Evolutionary conservation across 1,284 basidiomycete genomes (phyloP).

Genomic region (Mrakiaceae sp.): DNA sequence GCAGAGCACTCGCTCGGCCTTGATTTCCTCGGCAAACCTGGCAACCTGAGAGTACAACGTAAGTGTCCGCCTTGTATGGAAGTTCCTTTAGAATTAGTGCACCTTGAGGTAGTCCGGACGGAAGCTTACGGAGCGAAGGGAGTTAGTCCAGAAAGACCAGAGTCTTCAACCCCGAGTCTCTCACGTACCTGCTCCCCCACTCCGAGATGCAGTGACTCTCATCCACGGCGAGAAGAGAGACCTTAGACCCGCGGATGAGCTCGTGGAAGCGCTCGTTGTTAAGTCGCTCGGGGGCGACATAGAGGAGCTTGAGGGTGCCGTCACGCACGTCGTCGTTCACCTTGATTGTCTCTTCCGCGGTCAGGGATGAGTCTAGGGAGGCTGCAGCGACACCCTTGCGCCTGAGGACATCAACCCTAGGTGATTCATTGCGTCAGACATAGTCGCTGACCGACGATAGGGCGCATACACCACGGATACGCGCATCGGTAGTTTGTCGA

Average conservation of each 20-base stretch:
- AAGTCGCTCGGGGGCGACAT: slow-evolving; percentile 20
- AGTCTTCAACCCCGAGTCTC: no score
- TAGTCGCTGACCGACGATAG: no score
- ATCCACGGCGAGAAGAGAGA: slow-evolving; percentile 20
- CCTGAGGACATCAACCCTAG: slow-evolving; percentile 19
- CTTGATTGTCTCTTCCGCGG: slow-evolving; percentile 22
- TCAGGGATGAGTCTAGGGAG: slow-evolving; percentile 22
- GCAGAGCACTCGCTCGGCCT: slow-evolving; percentile 26
- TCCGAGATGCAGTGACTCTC: slow-evolving; percentile 37
- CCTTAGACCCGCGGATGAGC: slow-evolving; percentile 20
- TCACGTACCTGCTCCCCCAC: slow-evolving; percentile 25
- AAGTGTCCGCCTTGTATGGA: slow-evolving; percentile 29
- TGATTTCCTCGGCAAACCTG: slow-evolving; percentile 22
- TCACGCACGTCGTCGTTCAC: slow-evolving; percentile 1
- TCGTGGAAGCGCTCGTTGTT: slow-evolving; percentile 24
- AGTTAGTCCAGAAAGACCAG: no score
- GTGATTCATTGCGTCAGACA: no score
- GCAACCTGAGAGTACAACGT: slow-evolving; percentile 14
- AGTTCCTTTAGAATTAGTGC: slow-evolving; percentile 21
- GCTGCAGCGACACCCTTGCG: slow-evolving; percentile 19
- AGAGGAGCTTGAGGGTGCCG: slow-evolving; percentile 13
- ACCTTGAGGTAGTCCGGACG: slow-evolving; percentile 19
- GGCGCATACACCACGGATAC: no score
- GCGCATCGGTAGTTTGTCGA: no score
- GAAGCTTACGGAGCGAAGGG: slow-evolving; percentile 17